These are phyloP conservation scores for Mycogone perniciosa DNA, from an alignment of 2,329 filamentous ascomycete species.

Conservation along the genomic window DNA sequence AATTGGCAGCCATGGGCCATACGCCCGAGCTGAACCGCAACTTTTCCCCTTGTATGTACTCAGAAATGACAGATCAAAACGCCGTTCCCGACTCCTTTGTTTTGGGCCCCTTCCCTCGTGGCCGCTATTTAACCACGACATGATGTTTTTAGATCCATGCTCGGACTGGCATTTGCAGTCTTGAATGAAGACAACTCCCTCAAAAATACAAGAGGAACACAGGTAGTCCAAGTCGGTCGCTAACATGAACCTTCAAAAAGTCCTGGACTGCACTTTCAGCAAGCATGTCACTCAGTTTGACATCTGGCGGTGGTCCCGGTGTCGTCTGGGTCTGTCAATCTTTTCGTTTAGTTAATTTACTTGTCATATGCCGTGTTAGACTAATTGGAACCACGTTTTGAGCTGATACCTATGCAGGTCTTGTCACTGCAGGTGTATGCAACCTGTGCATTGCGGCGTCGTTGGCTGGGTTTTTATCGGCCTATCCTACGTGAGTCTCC, in stretches of 20 bases:
- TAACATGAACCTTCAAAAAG: conserved; percentile 4
- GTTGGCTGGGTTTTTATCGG: conserved; percentile 63
- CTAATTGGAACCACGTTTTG: background rate
- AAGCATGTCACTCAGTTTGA: conserved; percentile 44
- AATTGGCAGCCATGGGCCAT: conserved; percentile 21
- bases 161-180: conserved; percentile 40
- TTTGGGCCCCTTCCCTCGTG: too few species aligned
- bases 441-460: conserved; percentile 50
- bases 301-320: conserved; percentile 60
- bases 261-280: conserved; percentile 42
- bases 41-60: conserved; percentile 19
- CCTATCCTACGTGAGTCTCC: conserved; percentile 40
- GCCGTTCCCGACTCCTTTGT: background rate
- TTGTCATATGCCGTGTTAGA: background rate
- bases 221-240: background rate
- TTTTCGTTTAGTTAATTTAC: background rate
- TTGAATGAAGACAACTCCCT: conserved; percentile 29
- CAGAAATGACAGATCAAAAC: background rate
- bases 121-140: too few species aligned
- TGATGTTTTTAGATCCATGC: conserved; percentile 26
- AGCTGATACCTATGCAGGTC: conserved; percentile 12
- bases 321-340: conserved; percentile 56
- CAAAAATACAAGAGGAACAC: background rate
- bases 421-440: conserved; percentile 28
- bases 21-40: conserved; percentile 20